phyloP scores from a whole-genome alignment of 495 filamentous ascomycete genomes.

The Ascodesmis nigricans region DNA sequence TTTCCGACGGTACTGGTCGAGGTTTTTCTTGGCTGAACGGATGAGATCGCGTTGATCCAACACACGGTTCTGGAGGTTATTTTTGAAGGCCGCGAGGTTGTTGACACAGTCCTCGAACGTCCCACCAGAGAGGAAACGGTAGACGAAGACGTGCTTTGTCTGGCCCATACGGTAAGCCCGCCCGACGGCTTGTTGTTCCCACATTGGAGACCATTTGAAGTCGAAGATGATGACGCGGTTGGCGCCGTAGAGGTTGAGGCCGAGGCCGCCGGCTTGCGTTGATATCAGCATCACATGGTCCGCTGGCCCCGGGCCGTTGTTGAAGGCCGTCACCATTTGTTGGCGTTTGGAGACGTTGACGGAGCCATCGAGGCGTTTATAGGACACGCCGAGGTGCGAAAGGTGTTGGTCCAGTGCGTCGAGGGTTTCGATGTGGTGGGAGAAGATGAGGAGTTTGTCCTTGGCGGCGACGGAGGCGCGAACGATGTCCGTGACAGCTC shows the following conservation, averaged over 20 bases:
- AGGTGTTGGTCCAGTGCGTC: slow-evolving; percentile 42
- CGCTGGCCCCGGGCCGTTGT: slow-evolving; percentile 17
- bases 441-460: slow-evolving; percentile 67
- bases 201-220: slow-evolving; percentile 53
- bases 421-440: slow-evolving; percentile 45
- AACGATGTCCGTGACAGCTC: too few species aligned
- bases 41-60: slow-evolving; percentile 62
- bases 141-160: slow-evolving; percentile 61
- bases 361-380: slow-evolving; percentile 42
- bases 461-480: slow-evolving; percentile 30
- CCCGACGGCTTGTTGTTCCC: slow-evolving; percentile 76
- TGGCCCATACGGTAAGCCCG: slow-evolving; percentile 77
- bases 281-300: slow-evolving; percentile 54
- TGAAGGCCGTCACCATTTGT: slow-evolving; percentile 41
- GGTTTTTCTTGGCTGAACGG: slow-evolving; percentile 30
- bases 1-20: slow-evolving; percentile 31
- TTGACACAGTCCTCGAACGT: slow-evolving; percentile 55
- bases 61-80: slow-evolving; percentile 50
- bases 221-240: slow-evolving; percentile 83
- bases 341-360: slow-evolving; percentile 35
- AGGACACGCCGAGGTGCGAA: slow-evolving; percentile 24
- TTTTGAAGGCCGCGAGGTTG: slow-evolving; percentile 57
- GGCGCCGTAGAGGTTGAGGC: slow-evolving; percentile 63
- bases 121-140: slow-evolving; percentile 58
- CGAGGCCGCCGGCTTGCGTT: slow-evolving; percentile 57